Evolutionary conservation across 176 grass and related monocot genomes (phyloP).

Genomic region (Hyparrhenia diplandra): DNA sequence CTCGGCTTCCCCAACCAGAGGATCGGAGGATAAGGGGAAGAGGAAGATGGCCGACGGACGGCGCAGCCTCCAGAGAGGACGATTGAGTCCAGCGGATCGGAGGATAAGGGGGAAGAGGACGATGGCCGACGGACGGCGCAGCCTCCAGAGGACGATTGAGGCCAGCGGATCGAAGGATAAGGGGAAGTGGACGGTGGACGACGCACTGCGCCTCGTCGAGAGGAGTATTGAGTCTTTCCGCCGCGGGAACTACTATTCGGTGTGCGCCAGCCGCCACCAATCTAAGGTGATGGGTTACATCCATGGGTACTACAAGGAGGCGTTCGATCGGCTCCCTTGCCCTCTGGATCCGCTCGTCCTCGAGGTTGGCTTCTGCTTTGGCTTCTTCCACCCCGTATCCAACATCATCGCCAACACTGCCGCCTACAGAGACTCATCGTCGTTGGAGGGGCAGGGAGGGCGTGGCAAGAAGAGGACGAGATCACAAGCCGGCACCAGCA

Average conservation of each 20-base stretch:
- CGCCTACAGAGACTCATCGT: not conserved
- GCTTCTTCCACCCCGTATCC: not conserved
- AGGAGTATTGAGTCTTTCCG: not conserved
- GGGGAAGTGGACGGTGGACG: not conserved
- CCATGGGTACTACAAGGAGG: not conserved
- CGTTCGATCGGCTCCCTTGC: not conserved
- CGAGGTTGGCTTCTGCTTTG: not conserved
- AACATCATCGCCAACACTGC: not conserved
- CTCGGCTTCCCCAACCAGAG: not conserved
- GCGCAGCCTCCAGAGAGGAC: no score
- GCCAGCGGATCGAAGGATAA: not conserved
- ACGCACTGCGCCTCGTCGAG: not conserved
- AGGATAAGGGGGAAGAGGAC: not conserved
- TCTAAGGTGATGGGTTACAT: not conserved
- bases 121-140: not conserved
- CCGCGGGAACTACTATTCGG: not conserved
- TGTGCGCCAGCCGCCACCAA: not conserved
- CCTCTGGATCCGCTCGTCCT: not conserved
- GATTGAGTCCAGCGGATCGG: not conserved
- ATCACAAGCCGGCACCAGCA: not conserved
- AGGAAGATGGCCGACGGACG: no score
- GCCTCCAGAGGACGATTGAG: not conserved
- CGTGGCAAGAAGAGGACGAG: not conserved
- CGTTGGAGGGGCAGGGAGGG: not conserved
- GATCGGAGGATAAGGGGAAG: no score